phyloP scores from a whole-genome alignment of 176 grass and related monocot species.

The Rhynchospora tenuis region DNA sequence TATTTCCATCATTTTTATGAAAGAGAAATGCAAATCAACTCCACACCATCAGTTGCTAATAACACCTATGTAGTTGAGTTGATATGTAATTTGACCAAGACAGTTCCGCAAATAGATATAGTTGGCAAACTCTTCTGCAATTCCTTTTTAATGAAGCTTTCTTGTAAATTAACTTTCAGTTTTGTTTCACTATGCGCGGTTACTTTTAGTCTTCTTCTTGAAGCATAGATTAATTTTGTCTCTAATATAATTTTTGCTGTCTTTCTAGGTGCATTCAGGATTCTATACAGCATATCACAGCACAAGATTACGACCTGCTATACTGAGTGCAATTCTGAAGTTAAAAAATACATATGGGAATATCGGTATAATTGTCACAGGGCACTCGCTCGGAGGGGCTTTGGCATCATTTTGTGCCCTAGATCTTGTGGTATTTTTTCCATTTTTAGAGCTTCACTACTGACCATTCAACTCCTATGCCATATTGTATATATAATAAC shows the following conservation, averaged over 20 bases:
- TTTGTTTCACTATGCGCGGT: background rate
- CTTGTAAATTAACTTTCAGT: background rate
- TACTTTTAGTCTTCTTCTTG: slow-evolving; percentile 5
- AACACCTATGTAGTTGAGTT: background rate
- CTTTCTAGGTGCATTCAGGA: slow-evolving; percentile 69
- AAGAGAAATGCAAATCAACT: slow-evolving; percentile 4
- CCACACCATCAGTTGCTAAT: background rate
- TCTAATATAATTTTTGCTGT: slow-evolving; percentile 10
- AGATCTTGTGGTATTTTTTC: slow-evolving; percentile 65
- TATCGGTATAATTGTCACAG: slow-evolving; percentile 61
- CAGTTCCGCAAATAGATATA: too few relatives aligned
- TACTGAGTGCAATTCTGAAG: slow-evolving; percentile 51
- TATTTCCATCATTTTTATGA: background rate
- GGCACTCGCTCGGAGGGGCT: slow-evolving; percentile 94
- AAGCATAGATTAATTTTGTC: background rate
- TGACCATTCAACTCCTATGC: background rate
- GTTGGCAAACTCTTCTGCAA: too few relatives aligned
- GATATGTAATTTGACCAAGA: background rate
- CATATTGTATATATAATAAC: background rate
- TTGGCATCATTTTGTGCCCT: slow-evolving; percentile 88
- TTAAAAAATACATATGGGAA: slow-evolving; percentile 50
- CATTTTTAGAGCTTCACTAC: background rate
- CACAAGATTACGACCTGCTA: slow-evolving; percentile 53
- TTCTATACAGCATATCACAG: slow-evolving; percentile 88
- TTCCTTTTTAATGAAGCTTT: too few relatives aligned